These are phyloP conservation scores for Phytophthora chlamydospora DNA, from an alignment of 352 stramenopile species.

Conservation along the genomic window DNA sequence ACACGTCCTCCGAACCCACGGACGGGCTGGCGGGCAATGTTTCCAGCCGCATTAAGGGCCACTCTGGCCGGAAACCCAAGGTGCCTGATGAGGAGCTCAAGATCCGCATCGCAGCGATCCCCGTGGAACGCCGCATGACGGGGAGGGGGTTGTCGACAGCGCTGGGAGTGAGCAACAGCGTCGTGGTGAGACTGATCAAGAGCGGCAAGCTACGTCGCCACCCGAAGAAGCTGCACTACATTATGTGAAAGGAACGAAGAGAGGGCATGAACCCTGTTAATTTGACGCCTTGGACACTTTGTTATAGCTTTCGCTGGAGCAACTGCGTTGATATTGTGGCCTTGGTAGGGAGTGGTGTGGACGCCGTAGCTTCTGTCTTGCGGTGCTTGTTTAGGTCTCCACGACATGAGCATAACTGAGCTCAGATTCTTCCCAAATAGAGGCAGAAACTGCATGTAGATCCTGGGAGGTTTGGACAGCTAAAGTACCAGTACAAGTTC, in stretches of 20 bases:
- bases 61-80: constrained; percentile 42
- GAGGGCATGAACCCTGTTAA: neutral
- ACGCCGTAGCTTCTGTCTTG: too few species aligned
- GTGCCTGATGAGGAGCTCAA: constrained; percentile 44
- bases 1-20: constrained; percentile 22
- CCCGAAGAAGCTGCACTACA: constrained; percentile 45
- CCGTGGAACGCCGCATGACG: constrained; percentile 38
- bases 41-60: constrained; percentile 39
- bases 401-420: too few species aligned
- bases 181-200: constrained; percentile 42
- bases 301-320: too few species aligned
- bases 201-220: constrained; percentile 42
- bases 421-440: too few species aligned
- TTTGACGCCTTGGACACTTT: too few species aligned
- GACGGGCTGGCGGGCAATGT: constrained; percentile 34
- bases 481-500: too few species aligned
- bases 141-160: constrained; percentile 37
- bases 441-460: too few species aligned
- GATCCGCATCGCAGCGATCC: constrained; percentile 33
- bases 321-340: too few species aligned
- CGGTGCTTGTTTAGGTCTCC: too few species aligned
- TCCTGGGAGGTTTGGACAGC: too few species aligned
- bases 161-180: constrained; percentile 41
- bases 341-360: too few species aligned
- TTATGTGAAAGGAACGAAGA: constrained; percentile 29